Percentiles rank a stretch among this genome's conserved stretches.
phyloP scores from a whole-genome alignment of 2,329 filamentous ascomycete species.

The Lecanicillium sp. region DNA sequence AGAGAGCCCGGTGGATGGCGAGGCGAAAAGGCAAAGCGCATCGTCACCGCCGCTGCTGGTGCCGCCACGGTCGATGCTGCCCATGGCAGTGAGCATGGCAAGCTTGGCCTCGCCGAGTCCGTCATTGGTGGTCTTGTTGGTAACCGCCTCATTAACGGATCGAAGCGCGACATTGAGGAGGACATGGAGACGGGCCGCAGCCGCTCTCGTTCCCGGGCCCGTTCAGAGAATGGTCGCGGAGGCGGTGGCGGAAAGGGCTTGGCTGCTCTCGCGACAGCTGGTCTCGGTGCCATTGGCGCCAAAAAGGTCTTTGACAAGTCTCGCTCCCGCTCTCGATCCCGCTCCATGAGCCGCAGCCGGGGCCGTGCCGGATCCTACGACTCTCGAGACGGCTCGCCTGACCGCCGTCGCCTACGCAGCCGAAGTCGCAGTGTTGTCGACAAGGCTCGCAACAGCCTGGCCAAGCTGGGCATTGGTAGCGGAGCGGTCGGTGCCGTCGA shows the following conservation, averaged over 20 bases:
- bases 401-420: slow-evolving; percentile 37
- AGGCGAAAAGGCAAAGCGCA: slow-evolving; percentile 83
- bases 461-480: slow-evolving; percentile 53
- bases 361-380: slow-evolving; percentile 40
- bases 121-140: slow-evolving; percentile 83
- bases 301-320: slow-evolving; percentile 48
- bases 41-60: slow-evolving; percentile 79
- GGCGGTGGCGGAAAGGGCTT: slow-evolving; percentile 42
- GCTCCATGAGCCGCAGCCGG: slow-evolving; percentile 48
- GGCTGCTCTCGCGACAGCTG: slow-evolving; percentile 57
- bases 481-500: slow-evolving; percentile 31
- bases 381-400: slow-evolving; percentile 34
- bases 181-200: slow-evolving; percentile 54
- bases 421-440: slow-evolving; percentile 61
- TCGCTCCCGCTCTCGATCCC: slow-evolving; percentile 46
- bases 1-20: slow-evolving; percentile 86
- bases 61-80: slow-evolving; percentile 81
- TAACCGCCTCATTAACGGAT: slow-evolving; percentile 78
- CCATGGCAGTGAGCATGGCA: slow-evolving; percentile 67
- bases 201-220: slow-evolving; percentile 59
- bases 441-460: slow-evolving; percentile 51
- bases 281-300: slow-evolving; percentile 50
- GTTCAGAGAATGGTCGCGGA: slow-evolving; percentile 31
- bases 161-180: slow-evolving; percentile 57
- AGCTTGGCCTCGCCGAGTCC: slow-evolving; percentile 76